phyloP scores from a whole-genome alignment of 768 basidiomycete species.

The Trametes maxima region DNA sequence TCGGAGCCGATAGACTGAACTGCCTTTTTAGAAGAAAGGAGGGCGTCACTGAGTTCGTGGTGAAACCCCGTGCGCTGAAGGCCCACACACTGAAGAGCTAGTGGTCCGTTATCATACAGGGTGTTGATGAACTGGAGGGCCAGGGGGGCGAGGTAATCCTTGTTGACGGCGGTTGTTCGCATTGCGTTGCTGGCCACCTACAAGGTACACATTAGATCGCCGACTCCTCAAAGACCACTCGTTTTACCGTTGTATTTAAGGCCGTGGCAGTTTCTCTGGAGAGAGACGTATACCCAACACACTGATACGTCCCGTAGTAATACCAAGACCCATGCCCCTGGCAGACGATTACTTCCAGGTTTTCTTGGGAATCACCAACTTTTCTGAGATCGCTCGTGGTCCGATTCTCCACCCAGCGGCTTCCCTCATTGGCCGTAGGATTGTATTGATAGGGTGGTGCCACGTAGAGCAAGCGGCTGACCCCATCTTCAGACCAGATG shows the following conservation, averaged over 20 bases:
- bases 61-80: conserved; percentile 2
- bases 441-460: too few species aligned
- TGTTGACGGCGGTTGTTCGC: background rate
- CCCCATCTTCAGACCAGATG: too few species aligned
- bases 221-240: too few species aligned
- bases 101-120: background rate
- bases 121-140: background rate
- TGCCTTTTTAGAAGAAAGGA: background rate
- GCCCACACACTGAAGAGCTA: background rate
- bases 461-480: too few species aligned
- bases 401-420: background rate
- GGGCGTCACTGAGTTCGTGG: background rate
- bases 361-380: too few species aligned
- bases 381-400: background rate
- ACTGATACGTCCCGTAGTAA: conserved; percentile 7
- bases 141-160: background rate
- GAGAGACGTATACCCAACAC: background rate
- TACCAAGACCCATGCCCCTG: background rate
- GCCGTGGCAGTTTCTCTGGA: background rate
- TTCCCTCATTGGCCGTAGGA: too few species aligned
- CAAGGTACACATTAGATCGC: too few species aligned
- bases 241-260: background rate
- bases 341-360: background rate
- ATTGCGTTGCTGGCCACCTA: background rate
- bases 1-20: background rate